Base-by-base conservation (phyloP, 2,329 filamentous ascomycete genomes). In the Neofusicoccum umdonicola region DNA sequence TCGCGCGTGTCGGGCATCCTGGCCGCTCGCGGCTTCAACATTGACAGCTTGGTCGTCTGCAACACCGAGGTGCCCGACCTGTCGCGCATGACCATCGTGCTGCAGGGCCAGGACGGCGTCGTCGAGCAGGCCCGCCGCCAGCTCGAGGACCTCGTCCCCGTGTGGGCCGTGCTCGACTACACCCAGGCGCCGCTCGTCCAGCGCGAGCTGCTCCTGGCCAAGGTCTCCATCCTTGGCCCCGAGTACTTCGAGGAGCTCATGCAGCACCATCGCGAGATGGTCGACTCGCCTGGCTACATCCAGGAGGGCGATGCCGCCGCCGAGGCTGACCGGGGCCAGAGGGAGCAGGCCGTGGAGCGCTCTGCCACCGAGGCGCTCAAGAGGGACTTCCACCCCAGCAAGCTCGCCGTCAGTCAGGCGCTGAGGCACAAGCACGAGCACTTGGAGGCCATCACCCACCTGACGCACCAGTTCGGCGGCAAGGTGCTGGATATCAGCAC, bases 171-270 rank as follows among this genome's bases (percentile, higher is more conserved):
- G 39, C 83, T 99, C 65, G 95, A 99, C 81, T 99, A 99, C 81
- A 98, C 93, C 66, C 86, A 88, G 67, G 89, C 95, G 4, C 92
- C 95, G 2, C 87, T 99, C 27, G 95, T 99, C 19, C 95, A 99
- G 85, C 90, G 95, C 68, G 95, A 99, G 80, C 85, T 99, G 35
- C 86, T 99, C 8, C 87, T 99, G 42, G 94, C 95, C 72, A 99
- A 99, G 84, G 87, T 99, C 80, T 96, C 94, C 78, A 97, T 96
- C 67, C 86, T 99, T 42, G 95, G 95, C 0, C 95, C 95, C 5
- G 95, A 99, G 83, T 97, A 97, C 81, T 99, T 97, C 72, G 94
- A 98, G 81, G 95, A 99, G 81, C 86, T 99, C 64, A 88, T 97
- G 69, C 90, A 92, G 63, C 95, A 99, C 79, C 95, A 99, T 80